A percentile compares a stretch with the other conserved stretches of the same genome.
Conservation (phyloP, 306 rosid species). For the Rosa rugosa region DNA sequence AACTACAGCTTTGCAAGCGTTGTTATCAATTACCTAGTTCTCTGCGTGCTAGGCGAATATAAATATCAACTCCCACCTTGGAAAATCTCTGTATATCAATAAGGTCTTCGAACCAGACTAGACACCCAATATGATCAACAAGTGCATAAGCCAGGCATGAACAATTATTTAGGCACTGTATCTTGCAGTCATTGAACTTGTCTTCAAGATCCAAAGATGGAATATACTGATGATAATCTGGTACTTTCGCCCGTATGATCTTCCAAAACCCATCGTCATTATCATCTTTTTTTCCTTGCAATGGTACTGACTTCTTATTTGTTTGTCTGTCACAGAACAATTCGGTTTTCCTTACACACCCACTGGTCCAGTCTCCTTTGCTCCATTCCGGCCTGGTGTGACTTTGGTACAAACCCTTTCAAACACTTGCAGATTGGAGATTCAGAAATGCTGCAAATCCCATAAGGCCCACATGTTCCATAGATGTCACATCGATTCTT, state of each 20-base stretch:
- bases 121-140: constrained; percentile 19
- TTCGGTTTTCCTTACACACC: constrained; percentile 17
- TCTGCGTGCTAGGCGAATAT: constrained; percentile 24
- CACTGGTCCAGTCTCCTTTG: constrained; percentile 20
- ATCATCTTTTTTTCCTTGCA: neutral
- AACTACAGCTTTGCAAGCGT: too few species aligned
- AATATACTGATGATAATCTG: constrained; percentile 21
- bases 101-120: constrained; percentile 27
- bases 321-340: constrained; percentile 8
- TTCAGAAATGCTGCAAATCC: constrained; percentile 4
- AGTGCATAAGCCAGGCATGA: constrained; percentile 32
- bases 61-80: neutral
- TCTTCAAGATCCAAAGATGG: too few species aligned
- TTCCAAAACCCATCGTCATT: constrained; percentile 1
- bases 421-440: constrained; percentile 17
- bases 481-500: neutral
- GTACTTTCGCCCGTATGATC: neutral
- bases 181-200: constrained; percentile 2
- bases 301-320: neutral
- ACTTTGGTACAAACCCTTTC: constrained; percentile 19
- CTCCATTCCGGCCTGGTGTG: constrained; percentile 7
- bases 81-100: constrained; percentile 14
- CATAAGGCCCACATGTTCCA: constrained; percentile 21
- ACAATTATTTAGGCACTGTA: constrained; percentile 33
- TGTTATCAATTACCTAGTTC: constrained; percentile 34